phyloP scores from a whole-genome alignment of 1,139 yeast genomes.

The Hemisphaericaspora lyxosophila region DNA sequence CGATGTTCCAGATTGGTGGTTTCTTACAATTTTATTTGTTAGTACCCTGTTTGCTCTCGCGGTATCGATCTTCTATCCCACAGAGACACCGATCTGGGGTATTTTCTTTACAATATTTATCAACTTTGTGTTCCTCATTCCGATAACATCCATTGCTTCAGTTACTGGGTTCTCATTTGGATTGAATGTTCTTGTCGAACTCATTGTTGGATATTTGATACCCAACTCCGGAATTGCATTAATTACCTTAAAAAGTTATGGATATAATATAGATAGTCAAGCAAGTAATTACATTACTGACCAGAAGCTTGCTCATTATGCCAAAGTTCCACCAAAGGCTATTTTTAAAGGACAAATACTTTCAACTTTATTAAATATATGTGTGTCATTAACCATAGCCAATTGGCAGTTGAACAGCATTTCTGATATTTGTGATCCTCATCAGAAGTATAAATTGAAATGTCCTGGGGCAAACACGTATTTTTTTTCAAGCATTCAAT shows the following conservation, averaged over 20 bases:
- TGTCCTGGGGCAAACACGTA: constrained; percentile 37
- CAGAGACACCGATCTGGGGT: constrained; percentile 40
- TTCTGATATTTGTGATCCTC: constrained; percentile 26
- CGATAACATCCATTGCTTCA: constrained; percentile 36
- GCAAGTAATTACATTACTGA: constrained; percentile 38
- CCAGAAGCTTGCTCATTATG: constrained; percentile 37
- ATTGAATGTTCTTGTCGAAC: constrained; percentile 39
- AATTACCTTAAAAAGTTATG: constrained; percentile 37
- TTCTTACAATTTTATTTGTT: constrained; percentile 26
- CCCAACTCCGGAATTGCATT: constrained; percentile 42
- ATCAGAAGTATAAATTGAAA: constrained; percentile 27
- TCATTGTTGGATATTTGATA: constrained; percentile 39
- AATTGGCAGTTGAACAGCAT: constrained; percentile 30
- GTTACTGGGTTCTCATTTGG: constrained; percentile 41
- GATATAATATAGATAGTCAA: constrained; percentile 38
- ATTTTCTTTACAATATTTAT: constrained; percentile 35
- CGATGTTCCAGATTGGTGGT: constrained; percentile 47
- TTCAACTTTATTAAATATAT: constrained; percentile 26
- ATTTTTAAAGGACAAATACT: constrained; percentile 34
- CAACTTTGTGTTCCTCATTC: constrained; percentile 36
- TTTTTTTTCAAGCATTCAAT: constrained; percentile 33
- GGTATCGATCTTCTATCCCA: constrained; percentile 33
- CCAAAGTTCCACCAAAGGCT: constrained; percentile 35
- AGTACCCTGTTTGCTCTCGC: constrained; percentile 33
- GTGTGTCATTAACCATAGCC: constrained; percentile 27